Percentiles rank a stretch among this genome's conserved stretches.
These are phyloP conservation scores for Penicillium silybi DNA, from an alignment of 495 filamentous ascomycete genomes.

Conservation along the genomic window DNA sequence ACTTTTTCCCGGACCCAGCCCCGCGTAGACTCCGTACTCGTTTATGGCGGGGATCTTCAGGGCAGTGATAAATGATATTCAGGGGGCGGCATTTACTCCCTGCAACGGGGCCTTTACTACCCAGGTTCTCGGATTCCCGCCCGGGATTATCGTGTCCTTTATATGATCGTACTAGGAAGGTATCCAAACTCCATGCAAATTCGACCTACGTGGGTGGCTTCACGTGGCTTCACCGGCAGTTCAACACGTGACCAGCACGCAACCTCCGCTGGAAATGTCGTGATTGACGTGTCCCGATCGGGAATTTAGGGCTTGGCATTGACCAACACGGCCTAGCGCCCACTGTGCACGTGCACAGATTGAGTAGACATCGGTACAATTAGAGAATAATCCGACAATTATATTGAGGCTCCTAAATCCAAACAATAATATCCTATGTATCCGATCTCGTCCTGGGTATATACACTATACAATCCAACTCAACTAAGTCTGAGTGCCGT, in stretches of 20 bases:
- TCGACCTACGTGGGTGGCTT: not conserved
- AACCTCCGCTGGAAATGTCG: conserved; percentile 24
- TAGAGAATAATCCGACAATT: too few relatives aligned
- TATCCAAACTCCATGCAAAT: too few relatives aligned
- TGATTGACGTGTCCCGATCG: conserved; percentile 9
- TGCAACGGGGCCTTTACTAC: not conserved
- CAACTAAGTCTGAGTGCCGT: conserved; percentile 30
- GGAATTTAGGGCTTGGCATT: conserved; percentile 7
- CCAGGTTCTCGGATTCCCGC: not conserved
- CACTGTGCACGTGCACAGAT: too few relatives aligned
- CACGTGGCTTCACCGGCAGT: not conserved
- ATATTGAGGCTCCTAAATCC: too few relatives aligned
- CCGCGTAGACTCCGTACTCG: conserved; percentile 12
- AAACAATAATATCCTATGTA: not conserved
- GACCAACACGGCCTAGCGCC: not conserved
- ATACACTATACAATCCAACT: not conserved
- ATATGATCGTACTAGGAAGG: not conserved
- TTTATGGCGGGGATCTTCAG: conserved; percentile 18
- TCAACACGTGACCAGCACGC: conserved; percentile 23
- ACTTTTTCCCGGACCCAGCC: not conserved
- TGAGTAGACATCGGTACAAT: not conserved
- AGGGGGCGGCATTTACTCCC: conserved; percentile 21
- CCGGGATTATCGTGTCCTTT: not conserved
- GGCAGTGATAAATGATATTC: conserved; percentile 12
- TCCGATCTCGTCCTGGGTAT: not conserved